phyloP scores from a whole-genome alignment of 2,329 filamentous ascomycete species.

The Macroventuria anomochaeta region DNA sequence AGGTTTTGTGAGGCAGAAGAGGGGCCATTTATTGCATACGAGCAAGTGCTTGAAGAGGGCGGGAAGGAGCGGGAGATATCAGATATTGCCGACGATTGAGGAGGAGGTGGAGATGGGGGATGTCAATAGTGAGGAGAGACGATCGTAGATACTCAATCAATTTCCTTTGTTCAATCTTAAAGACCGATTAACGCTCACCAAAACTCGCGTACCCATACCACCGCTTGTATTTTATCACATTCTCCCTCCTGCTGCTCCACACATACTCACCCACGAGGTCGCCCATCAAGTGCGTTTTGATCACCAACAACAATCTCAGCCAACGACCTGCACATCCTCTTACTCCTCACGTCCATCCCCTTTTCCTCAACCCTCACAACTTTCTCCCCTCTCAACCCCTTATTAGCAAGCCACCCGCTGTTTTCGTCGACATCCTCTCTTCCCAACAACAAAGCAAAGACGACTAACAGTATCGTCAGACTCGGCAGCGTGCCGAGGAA shows the following conservation, averaged over 20 bases:
- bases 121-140: not conserved
- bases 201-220: too few species aligned
- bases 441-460: not conserved
- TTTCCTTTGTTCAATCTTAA: not conserved
- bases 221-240: not conserved
- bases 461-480: not conserved
- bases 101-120: slow-evolving; percentile 26
- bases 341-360: not conserved
- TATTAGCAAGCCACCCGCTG: not conserved
- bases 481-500: not conserved
- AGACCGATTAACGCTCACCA: too few species aligned
- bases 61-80: slow-evolving; percentile 22
- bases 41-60: slow-evolving; percentile 29
- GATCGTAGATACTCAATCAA: not conserved
- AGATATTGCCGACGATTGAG: slow-evolving; percentile 32
- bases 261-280: too few species aligned
- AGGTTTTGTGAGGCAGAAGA: slow-evolving; percentile 61
- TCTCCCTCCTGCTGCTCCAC: too few species aligned
- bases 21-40: slow-evolving; percentile 59
- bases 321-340: slow-evolving; percentile 4
- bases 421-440: not conserved
- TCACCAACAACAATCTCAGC: not conserved
- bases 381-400: not conserved
- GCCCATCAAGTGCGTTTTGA: too few species aligned
- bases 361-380: not conserved